Conservation (phyloP, 2,329 filamentous ascomycete species). For the Exserohilum rostratum region DNA sequence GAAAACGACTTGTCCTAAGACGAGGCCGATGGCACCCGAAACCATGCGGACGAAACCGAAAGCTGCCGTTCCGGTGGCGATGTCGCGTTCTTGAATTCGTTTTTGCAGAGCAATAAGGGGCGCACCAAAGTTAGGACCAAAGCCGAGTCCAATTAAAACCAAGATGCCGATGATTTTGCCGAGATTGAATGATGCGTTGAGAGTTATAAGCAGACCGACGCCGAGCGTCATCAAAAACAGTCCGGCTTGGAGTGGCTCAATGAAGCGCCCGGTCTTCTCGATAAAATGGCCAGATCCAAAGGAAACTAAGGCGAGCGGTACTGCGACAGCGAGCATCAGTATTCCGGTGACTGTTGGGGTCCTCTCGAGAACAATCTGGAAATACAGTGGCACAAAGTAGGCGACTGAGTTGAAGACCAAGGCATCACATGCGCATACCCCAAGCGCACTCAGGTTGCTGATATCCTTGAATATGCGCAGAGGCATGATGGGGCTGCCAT, state of each 20-base stretch:
- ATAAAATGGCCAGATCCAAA: conserved; percentile 56
- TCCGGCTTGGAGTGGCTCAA: conserved; percentile 44
- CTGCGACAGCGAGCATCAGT: conserved; percentile 65
- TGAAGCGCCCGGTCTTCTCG: conserved; percentile 52
- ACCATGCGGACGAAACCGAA: conserved; percentile 57
- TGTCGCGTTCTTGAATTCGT: conserved; percentile 60
- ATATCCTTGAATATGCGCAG: conserved; percentile 65
- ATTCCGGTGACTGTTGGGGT: conserved; percentile 64
- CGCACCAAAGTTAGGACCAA: conserved; percentile 62
- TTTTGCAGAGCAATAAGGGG: conserved; percentile 63
- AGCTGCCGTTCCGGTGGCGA: conserved; percentile 59
- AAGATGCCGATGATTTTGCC: conserved; percentile 55
- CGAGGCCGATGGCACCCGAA: conserved; percentile 55
- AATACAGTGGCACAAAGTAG: conserved; percentile 77
- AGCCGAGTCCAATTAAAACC: conserved; percentile 58
- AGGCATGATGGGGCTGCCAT: conserved; percentile 71
- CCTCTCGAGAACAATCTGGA: conserved; percentile 70
- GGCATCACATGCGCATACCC: conserved; percentile 56
- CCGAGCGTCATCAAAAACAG: conserved; percentile 43
- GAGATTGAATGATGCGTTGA: conserved; percentile 20
- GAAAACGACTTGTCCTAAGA: conserved; percentile 59
- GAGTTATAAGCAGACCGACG: conserved; percentile 40
- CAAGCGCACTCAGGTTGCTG: conserved; percentile 63
- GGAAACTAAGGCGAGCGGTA: conserved; percentile 53
- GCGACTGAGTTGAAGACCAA: conserved; percentile 68